phyloP scores from a whole-genome alignment of 2,329 filamentous ascomycete species.

The Aspergillus puulaauensis region DNA sequence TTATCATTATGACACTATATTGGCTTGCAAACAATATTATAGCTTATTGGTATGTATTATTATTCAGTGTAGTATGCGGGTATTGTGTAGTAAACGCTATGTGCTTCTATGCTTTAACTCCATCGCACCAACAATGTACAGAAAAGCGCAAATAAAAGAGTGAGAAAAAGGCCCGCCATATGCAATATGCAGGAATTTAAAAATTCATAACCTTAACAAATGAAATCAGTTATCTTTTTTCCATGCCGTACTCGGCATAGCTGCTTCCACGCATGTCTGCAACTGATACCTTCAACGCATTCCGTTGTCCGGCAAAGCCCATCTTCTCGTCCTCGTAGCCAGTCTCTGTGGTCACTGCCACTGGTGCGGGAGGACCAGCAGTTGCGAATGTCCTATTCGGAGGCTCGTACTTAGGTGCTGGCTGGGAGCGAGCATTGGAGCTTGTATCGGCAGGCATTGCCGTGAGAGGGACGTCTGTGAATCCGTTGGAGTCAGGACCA shows the following conservation, averaged over 20 bases:
- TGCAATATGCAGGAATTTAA: not conserved
- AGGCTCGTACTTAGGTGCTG: constrained; percentile 28
- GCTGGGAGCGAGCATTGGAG: constrained; percentile 13
- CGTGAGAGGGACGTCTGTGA: constrained; percentile 40
- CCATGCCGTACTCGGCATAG: constrained; percentile 38
- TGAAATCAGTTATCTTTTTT: constrained; percentile 23
- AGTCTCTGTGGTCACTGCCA: constrained; percentile 2
- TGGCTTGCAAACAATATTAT: not conserved
- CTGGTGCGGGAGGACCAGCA: not conserved
- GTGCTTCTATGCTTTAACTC: not conserved
- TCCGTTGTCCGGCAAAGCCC: constrained; percentile 43
- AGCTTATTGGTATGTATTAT: too few relatives aligned
- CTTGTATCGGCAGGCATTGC: constrained; percentile 24
- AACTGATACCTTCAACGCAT: constrained; percentile 30
- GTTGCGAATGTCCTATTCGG: constrained; percentile 11
- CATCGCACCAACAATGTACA: not conserved
- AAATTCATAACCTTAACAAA: not conserved
- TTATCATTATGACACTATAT: not conserved
- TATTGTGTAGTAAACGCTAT: not conserved
- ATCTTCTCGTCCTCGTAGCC: constrained; percentile 42
- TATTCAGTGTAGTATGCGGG: not conserved
- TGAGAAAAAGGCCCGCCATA: not conserved
- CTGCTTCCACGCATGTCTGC: constrained; percentile 32
- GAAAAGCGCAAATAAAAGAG: not conserved
- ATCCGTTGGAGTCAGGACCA: constrained; percentile 25